These are phyloP conservation scores for Metschnikowia borealis DNA, from an alignment of 805 yeast genomes.

Conservation along the genomic window DNA sequence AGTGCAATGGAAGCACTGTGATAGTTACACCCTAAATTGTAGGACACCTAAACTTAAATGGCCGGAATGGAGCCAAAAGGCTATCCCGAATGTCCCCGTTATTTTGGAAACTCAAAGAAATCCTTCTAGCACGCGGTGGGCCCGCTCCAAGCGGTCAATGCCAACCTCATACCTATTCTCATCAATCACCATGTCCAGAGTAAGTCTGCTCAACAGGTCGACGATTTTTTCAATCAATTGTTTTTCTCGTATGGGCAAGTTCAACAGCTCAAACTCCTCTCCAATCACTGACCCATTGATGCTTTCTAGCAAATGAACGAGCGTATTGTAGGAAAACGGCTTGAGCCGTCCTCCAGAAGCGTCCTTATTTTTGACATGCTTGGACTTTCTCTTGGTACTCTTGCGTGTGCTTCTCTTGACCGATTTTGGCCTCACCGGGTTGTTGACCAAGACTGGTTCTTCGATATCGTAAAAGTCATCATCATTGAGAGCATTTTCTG, in stretches of 20 bases:
- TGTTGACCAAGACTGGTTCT: slow-evolving; percentile 30
- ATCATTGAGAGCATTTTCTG: slow-evolving; percentile 5
- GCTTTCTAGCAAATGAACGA: slow-evolving; percentile 51
- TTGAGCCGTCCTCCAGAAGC: slow-evolving; percentile 19
- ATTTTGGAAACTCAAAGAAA: slow-evolving; percentile 29
- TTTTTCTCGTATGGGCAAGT: slow-evolving; percentile 72
- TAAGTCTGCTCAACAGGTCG: slow-evolving; percentile 77
- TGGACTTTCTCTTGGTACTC: slow-evolving; percentile 21
- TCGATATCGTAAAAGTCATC: slow-evolving; percentile 37
- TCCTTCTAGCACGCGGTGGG: slow-evolving; percentile 84
- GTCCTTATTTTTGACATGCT: slow-evolving; percentile 10
- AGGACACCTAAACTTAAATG: no score
- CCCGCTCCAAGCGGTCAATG: slow-evolving; percentile 70
- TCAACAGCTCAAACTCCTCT: slow-evolving; percentile 68
- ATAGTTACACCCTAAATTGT: no score
- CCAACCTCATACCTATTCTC: slow-evolving; percentile 79
- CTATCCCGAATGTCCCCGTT: no score
- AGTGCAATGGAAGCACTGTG: no score
- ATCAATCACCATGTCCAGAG: slow-evolving; percentile 88
- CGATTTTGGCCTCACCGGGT: slow-evolving; percentile 31
- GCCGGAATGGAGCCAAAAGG: no score
- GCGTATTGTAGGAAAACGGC: slow-evolving; percentile 41
- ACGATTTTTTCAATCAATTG: slow-evolving; percentile 79
- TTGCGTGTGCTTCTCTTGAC: slow-evolving; percentile 19
- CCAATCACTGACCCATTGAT: slow-evolving; percentile 61